Percentiles rank a stretch among this genome's conserved stretches.
Evolutionary conservation across 768 basidiomycete genomes (phyloP).

Genomic region (Infundibulicybe gibba): DNA sequence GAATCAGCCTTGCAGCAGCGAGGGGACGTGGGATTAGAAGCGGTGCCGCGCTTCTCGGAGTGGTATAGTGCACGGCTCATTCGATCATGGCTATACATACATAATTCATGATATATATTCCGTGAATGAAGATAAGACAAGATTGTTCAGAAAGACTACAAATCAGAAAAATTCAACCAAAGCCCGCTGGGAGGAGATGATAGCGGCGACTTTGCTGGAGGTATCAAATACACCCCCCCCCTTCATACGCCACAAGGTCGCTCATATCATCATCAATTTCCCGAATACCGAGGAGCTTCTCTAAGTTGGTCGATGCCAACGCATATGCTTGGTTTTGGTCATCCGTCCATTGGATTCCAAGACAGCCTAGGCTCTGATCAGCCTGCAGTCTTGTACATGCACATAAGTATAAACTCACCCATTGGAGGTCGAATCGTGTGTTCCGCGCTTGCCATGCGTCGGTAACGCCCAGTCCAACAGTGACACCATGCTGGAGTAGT

Average conservation of each 20-base stretch:
- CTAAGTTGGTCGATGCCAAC: slow-evolving; percentile 42
- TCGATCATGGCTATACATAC: neutral
- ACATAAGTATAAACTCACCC: slow-evolving; percentile 46
- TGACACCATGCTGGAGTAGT: slow-evolving; percentile 71
- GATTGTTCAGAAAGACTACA: slow-evolving; percentile 1
- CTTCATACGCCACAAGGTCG: slow-evolving; percentile 61
- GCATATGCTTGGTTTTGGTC: slow-evolving; percentile 35
- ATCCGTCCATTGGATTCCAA: slow-evolving; percentile 45
- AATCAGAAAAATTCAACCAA: slow-evolving; percentile 48
- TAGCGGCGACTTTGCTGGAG: slow-evolving; percentile 50
- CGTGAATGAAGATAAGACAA: too few relatives aligned
- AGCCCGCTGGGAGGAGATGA: slow-evolving; percentile 48
- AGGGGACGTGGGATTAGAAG: slow-evolving; percentile 65
- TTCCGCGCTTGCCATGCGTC: slow-evolving; percentile 75
- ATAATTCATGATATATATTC: neutral
- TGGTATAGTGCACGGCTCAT: slow-evolving; percentile 33
- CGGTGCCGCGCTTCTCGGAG: slow-evolving; percentile 65
- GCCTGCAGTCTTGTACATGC: neutral
- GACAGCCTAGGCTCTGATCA: slow-evolving; percentile 28
- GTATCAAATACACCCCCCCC: slow-evolving; percentile 54
- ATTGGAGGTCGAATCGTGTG: slow-evolving; percentile 73
- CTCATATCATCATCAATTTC: slow-evolving; percentile 35
- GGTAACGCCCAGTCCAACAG: slow-evolving; percentile 66
- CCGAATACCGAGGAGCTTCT: slow-evolving; percentile 33
- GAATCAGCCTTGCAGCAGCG: slow-evolving; percentile 72